A percentile compares a stretch with the other conserved stretches of the same genome.
These are phyloP conservation scores for Massarina eburnea DNA, from an alignment of 2,329 filamentous ascomycete species.

Conservation along the genomic window DNA sequence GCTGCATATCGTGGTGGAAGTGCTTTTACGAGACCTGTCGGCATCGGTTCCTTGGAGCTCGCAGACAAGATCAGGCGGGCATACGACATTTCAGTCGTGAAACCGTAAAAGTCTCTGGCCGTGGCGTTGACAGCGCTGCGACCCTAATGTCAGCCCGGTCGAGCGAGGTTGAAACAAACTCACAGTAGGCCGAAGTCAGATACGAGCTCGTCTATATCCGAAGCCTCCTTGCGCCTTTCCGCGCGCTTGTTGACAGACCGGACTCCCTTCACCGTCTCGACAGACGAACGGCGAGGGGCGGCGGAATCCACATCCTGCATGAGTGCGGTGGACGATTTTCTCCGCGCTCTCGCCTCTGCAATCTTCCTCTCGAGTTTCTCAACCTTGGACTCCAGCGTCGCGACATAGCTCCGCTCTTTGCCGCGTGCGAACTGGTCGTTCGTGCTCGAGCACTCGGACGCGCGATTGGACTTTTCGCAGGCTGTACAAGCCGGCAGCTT, in stretches of 20 bases:
- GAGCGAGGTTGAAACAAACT: slow-evolving; percentile 35
- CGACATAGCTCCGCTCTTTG: slow-evolving; percentile 95
- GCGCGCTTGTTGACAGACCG: slow-evolving; percentile 42
- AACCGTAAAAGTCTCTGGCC: slow-evolving; percentile 88
- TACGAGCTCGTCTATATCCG: slow-evolving; percentile 86
- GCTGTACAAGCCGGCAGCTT: slow-evolving; percentile 94
- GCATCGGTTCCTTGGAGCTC: slow-evolving; percentile 71
- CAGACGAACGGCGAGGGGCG: slow-evolving; percentile 53
- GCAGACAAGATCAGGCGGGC: slow-evolving; percentile 85
- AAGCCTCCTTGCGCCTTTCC: slow-evolving; percentile 66
- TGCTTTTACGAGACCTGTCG: slow-evolving; percentile 58
- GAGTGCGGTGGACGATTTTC: slow-evolving; percentile 71
- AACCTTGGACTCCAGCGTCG: slow-evolving; percentile 86
- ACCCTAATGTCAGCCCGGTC: slow-evolving; percentile 12
- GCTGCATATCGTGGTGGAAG: slow-evolving; percentile 73
- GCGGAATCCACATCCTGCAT: slow-evolving; percentile 61
- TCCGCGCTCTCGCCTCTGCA: slow-evolving; percentile 63
- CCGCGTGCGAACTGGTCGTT: slow-evolving; percentile 95
- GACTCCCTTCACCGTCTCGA: slow-evolving; percentile 35
- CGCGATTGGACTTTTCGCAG: slow-evolving; percentile 86
- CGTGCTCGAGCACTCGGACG: slow-evolving; percentile 85
- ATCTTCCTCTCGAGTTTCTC: slow-evolving; percentile 84
- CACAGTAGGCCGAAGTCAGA: slow-evolving; percentile 92
- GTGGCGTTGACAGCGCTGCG: slow-evolving; percentile 90
- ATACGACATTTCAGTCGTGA: slow-evolving; percentile 88